A percentile compares a stretch with the other conserved stretches of the same genome.
Conservation (phyloP, 2,329 filamentous ascomycete genomes). For the Stachybotrys chartarum region DNA sequence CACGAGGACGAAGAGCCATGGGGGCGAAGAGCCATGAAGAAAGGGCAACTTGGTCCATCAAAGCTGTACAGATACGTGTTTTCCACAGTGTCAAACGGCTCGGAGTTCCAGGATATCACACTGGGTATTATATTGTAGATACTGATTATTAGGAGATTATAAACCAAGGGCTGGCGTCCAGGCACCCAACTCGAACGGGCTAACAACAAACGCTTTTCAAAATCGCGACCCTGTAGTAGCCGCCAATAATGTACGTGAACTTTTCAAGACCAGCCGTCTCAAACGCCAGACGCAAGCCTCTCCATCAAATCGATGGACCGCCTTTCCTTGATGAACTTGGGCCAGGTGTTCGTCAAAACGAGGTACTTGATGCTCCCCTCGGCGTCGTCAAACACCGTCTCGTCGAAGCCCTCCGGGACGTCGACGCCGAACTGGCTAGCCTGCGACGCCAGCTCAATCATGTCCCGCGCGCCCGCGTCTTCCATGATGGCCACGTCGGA, state of each 20-base stretch:
- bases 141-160: neutral
- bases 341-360: constrained; percentile 63
- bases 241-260: no score
- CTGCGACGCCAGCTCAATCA: neutral
- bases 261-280: neutral
- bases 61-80: no score
- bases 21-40: no score
- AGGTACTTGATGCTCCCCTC: constrained; percentile 58
- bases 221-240: no score
- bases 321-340: constrained; percentile 41
- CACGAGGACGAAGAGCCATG: no score
- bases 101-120: neutral
- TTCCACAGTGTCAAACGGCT: neutral
- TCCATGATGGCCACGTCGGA: neutral
- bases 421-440: constrained; percentile 20
- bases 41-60: no score
- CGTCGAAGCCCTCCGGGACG: constrained; percentile 40
- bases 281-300: neutral
- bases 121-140: neutral
- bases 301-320: constrained; percentile 10
- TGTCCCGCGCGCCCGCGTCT: neutral
- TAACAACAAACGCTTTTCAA: neutral
- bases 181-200: neutral
- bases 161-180: neutral
- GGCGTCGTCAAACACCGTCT: constrained; percentile 49